A percentile compares a stretch with the other conserved stretches of the same genome.
phyloP scores from a whole-genome alignment of 1,139 yeast species.

The Taphrina confusa region DNA sequence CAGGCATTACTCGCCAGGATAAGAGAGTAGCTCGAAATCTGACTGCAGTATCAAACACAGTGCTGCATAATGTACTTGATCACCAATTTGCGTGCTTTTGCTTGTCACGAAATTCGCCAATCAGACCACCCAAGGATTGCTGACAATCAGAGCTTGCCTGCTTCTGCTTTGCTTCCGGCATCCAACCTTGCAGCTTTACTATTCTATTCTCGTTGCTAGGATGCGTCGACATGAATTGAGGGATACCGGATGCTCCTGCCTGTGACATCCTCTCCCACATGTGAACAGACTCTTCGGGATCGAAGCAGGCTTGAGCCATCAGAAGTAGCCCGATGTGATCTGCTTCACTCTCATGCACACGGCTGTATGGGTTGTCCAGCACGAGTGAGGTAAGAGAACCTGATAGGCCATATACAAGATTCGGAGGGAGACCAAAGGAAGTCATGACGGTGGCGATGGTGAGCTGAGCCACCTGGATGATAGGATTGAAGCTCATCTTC shows the following conservation, averaged over 20 bases:
- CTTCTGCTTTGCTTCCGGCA: conserved; percentile 53
- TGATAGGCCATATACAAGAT: conserved; percentile 35
- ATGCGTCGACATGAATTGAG: conserved; percentile 72
- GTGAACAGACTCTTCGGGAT: conserved; percentile 68
- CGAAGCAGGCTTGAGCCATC: conserved; percentile 85
- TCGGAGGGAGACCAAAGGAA: conserved; percentile 54
- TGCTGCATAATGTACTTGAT: no score
- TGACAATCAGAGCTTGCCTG: conserved; percentile 12
- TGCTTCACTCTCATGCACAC: conserved; percentile 95
- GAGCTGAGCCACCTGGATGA: conserved; percentile 28
- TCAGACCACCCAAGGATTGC: conserved; percentile 11
- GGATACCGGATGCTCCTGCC: conserved; percentile 51
- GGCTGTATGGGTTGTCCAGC: conserved; percentile 76
- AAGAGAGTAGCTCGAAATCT: no score
- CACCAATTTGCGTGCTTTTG: conserved; percentile 22
- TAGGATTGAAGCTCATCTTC: conserved; percentile 49
- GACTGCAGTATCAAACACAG: no score
- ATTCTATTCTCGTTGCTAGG: conserved; percentile 81
- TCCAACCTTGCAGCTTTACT: conserved; percentile 66
- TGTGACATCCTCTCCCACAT: conserved; percentile 82
- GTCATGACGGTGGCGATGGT: conserved; percentile 45
- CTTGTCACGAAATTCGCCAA: conserved; percentile 17
- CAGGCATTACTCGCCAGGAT: no score
- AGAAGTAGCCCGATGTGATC: conserved; percentile 90
- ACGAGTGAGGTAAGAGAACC: conserved; percentile 59